Percentiles rank a stretch among this genome's conserved stretches.
phyloP scores from a whole-genome alignment of 1,139 yeast genomes.

The Geotrichum candidum region DNA sequence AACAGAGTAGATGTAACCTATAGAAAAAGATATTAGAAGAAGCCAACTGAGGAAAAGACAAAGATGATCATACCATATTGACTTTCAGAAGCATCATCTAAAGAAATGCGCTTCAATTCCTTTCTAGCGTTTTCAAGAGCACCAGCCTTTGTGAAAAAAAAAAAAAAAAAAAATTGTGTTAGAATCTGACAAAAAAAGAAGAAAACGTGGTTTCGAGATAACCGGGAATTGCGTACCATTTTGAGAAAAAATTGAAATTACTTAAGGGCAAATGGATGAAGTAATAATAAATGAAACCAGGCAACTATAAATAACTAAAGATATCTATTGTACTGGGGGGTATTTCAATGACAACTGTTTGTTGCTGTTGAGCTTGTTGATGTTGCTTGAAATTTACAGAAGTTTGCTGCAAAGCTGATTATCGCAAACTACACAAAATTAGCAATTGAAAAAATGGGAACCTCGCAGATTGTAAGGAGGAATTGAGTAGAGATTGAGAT shows the following conservation, averaged over 20 bases:
- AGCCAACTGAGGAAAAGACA: slow-evolving; percentile 24
- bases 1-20: slow-evolving; percentile 67
- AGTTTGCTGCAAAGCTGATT: neutral
- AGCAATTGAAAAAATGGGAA: neutral
- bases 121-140: slow-evolving; percentile 96
- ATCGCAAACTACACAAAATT: neutral
- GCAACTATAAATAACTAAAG: neutral
- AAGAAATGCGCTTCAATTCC: slow-evolving; percentile 77
- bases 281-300: neutral
- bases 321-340: neutral
- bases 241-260: neutral
- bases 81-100: slow-evolving; percentile 69
- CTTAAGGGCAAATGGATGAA: neutral
- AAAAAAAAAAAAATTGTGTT: neutral
- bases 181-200: neutral
- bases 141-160: slow-evolving; percentile 57
- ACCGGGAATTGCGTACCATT: neutral
- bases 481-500: neutral
- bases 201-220: neutral
- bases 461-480: neutral
- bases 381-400: neutral
- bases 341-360: neutral
- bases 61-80: slow-evolving; percentile 58
- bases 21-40: slow-evolving; percentile 47
- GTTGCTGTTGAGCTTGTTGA: neutral